Evolutionary conservation across 208 protist species (phyloP), one percentile per base, ranked within the genome.

Genomic region (Novymonas esmeraldas): DNA sequence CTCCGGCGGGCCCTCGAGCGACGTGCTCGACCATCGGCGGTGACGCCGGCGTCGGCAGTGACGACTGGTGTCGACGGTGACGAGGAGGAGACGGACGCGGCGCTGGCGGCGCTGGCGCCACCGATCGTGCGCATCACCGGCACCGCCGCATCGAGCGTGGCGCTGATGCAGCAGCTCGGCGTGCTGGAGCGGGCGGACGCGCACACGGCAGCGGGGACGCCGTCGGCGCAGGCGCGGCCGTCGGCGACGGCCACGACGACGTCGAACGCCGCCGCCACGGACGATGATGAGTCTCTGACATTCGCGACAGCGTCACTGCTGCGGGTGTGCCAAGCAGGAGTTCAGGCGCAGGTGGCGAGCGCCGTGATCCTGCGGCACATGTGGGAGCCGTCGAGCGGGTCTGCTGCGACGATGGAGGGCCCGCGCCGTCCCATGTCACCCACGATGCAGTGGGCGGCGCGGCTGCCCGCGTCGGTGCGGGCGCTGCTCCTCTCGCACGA

Each of bases 141-240:
- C 48, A 54, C 51, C 28, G 46, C 45, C 2, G 63, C 69, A 24
- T 58, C 69, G n/a, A 75, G 48, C 41, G 69, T 24, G 26, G 29
- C 45, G 0, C 69, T 75, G 18, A 75, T 75, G 69, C 31, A 44
- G 7, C 44, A 75, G 34, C 39, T 75, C 6, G 69, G 69, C 3
- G 69, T 75, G 13, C 16, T 75, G 6, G 69, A 75, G 6, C 54
- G 55, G 6, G 52, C 46, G 2, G 67, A 65, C 51, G 44, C 29
- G 42, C 67, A 44, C 39, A 39, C 48, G 0, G 31, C 46, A 5
- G 33, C 22, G 0, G 22, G n/a, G n/a, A n/a, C n/a, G n/a, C n/a
- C n/a, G n/a, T n/a, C n/a, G n/a, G n/a, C n/a, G 16, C 38, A 18
- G 11, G 0, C 11, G 3, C 34, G 6, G 13, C 2, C 28, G 13